Percentiles rank a stretch among this genome's conserved stretches.
phyloP scores from a whole-genome alignment of 257 asterid species.

The Sherardia arvensis region DNA sequence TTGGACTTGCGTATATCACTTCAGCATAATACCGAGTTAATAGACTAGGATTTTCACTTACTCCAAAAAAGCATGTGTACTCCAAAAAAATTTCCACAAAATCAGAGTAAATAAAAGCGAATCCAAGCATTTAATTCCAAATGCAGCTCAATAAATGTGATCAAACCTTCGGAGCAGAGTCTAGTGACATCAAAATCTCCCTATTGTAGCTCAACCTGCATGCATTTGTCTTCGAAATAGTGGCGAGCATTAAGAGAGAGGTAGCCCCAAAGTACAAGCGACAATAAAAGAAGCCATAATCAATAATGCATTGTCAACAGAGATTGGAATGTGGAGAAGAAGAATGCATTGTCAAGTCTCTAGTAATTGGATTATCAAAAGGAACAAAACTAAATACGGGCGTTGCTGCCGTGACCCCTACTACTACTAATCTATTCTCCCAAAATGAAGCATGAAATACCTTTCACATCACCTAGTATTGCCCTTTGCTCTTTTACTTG shows the following conservation, averaged over 20 bases:
- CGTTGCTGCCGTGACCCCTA: not conserved
- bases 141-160: no score
- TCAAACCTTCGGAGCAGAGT: no score
- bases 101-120: not conserved
- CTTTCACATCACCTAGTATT: slow-evolving; percentile 24
- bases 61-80: no score
- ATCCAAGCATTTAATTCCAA: not conserved
- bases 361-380: slow-evolving; percentile 28
- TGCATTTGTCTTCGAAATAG: not conserved
- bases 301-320: no score
- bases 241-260: no score
- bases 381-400: slow-evolving; percentile 22
- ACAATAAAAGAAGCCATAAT: not conserved
- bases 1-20: no score
- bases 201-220: not conserved
- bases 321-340: not conserved
- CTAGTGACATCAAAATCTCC: not conserved
- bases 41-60: no score
- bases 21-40: no score
- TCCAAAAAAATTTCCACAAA: no score
- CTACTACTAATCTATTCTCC: no score
- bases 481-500: slow-evolving; percentile 27
- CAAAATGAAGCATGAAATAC: not conserved
- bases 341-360: slow-evolving; percentile 26
- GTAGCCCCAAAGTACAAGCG: not conserved